Evolutionary conservation across 2,329 filamentous ascomycete genomes (phyloP), one percentile per base, ranked within the genome.

Genomic region (Aspergillus texensis): DNA sequence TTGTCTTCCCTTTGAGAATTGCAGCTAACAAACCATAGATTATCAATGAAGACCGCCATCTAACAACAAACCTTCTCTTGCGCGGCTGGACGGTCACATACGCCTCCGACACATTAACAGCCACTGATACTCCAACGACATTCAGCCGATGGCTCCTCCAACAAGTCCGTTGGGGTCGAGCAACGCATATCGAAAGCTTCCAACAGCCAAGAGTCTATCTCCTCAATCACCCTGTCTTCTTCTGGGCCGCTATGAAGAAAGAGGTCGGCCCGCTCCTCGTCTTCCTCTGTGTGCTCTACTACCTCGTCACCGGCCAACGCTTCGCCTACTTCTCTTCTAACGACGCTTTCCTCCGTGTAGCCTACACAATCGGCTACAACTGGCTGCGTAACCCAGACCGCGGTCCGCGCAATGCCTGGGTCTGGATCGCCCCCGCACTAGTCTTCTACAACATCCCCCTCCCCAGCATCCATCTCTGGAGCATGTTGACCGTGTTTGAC

Each of bases 31-130:
- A 19, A 8, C 11, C 12, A 9, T 14, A 69, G 70, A 70, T 78
- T 53, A 72, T 78, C 39, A 79, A 79, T 60, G 77, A 79, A 62
- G 77, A 79, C 61, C 73, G 77, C 10, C 77, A 79, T 59, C 68
- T 79, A 5, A 79, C 76, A 0, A 78, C 77, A 10, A 72, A 73
- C 10, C 68, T 79, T 0, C 70, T 78, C 4, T 67, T 77, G 4
- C 69, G 69, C 41, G 75, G 75, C 9, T 77, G 74, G 72, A 74
- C 70, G 24, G 71, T 78, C 30, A 73, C 72, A 12, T 78, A 76
- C 59, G 73, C 73, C 39, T 72, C 75, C 12, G 69, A 74, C 32
- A 75, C 71, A n/a, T 60, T 77, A 32, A 71, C 75, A 10, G 71
- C 71, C 46, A 79, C 77, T n/a, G 77, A 79, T 39, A 76, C 75